Base-by-base conservation (phyloP, 78 protist species). In the Cavenderia fasciculata region DNA sequence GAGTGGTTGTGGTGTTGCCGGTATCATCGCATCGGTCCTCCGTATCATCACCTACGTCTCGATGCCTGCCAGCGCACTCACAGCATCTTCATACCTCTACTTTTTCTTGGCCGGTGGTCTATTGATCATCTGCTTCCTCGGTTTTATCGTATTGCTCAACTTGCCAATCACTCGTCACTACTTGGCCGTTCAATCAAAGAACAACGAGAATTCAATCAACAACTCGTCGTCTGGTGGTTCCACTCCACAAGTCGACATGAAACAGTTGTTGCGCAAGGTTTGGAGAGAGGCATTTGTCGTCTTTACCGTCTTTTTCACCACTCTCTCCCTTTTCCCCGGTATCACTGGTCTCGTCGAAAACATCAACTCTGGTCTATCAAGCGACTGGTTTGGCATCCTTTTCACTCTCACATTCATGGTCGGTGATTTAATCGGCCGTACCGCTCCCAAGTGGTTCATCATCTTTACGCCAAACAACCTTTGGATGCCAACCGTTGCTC, bases 211-310 rank as follows among this genome's bases (percentile, higher is more conserved):
- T 10, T 44, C 6, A 44, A 44, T 10, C 71, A 8, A n/a, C 71
- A 23, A 1, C 14, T 49, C 54, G 14, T 49, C 54, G 14, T 49
- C 54, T 12, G 54, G 12, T 49, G 54, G 54, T 14, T 49, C 54
- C 12, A 49, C 51, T 27, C 1, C 14, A 14, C n/a, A 71, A 19
- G 73, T 33, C 4, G 31, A 52, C 4, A 49, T 85, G 0, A 27
- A 38, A 12, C 4, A 3, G 10, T 41, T 87, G 21, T 38, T 87
- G 18, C 38, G 19, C 6, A 87, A 87, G 40, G 76, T 87, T 5
- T 87, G 93, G 93, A 75, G 84, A 62, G 88, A 87, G n/a, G 93
- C 93, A 11, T 77, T 87, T 31, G 87, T 77, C 12, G 93, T 77
- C 14, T 87, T 87, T 56, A 59, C 71, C 0, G 77, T 87, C 14